Conservation (phyloP, 352 stramenopile species). For the Blastocystis sp. region DNA sequence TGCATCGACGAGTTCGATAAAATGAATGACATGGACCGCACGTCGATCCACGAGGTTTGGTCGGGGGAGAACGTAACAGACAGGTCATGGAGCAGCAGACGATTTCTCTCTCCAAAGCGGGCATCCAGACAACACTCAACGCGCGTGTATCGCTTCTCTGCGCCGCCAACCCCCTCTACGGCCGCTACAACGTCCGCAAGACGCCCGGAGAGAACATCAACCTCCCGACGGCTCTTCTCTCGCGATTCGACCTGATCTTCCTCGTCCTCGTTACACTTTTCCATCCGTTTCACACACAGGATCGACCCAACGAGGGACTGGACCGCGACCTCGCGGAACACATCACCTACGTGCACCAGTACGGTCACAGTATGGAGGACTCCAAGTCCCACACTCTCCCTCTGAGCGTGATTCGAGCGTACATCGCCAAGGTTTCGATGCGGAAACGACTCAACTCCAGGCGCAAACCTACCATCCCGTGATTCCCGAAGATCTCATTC, state of each 20-base stretch:
- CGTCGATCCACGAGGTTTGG: conserved; percentile 85
- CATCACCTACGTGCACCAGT: conserved; percentile 25
- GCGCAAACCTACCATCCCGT: conserved; percentile 72
- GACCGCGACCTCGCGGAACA: conserved; percentile 18
- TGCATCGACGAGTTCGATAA: conserved; percentile 95
- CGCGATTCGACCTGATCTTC: conserved; percentile 97
- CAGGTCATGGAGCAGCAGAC: conserved; percentile 99
- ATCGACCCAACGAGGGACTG: background rate
- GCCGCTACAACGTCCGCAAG: conserved; percentile 69
- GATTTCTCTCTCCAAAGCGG: conserved; percentile 92
- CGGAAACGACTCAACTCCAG: conserved; percentile 57
- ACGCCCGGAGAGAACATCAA: conserved; percentile 90
- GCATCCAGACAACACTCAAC: conserved; percentile 94
- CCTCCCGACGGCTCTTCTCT: conserved; percentile 93
- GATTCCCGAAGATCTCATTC: conserved; percentile 82
- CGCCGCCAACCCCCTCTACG: conserved; percentile 79
- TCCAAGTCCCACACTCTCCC: background rate
- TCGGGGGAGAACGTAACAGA: background rate
- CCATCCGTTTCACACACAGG: background rate
- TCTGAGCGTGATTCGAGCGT: background rate
- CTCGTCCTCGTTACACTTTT: conserved; percentile 75
- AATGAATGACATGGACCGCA: conserved; percentile 93
- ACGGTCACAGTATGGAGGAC: conserved; percentile 13
- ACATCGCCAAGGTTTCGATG: background rate
- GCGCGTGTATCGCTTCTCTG: conserved; percentile 74